Base-by-base conservation (phyloP, 2,329 filamentous ascomycete species). In the Exophiala dermatitidis region DNA sequence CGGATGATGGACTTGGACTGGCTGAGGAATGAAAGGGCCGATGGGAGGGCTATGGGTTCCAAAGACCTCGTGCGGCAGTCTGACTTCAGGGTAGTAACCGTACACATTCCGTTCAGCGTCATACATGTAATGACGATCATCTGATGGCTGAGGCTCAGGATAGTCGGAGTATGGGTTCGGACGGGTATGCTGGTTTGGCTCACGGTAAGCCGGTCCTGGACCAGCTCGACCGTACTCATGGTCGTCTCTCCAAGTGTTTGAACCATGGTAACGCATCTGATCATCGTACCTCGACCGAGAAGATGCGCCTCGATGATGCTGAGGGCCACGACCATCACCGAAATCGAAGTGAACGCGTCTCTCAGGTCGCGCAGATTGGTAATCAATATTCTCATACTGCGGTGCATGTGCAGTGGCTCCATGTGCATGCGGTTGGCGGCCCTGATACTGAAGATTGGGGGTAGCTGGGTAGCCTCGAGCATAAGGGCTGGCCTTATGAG, bases 331-430 rank as follows among this genome's bases (percentile, higher is more conserved):
- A 10, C 36, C 7, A 37, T 52, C 48, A 12, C 56, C 56, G 34
- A 57, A 54, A 37, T 59, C 58, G 34, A 60, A 60, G 31, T 59
- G 58, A 38, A 57, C 58, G 28, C 47, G 52, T 50, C 57, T 47
- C 9, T 52, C 48, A 5, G 44, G 46, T 29, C 38, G 37, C 8
- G 38, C 29, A 31, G 40, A 48, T 6, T 42, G 42, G 31, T 38
- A 48, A 1, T 26, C 31, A 37, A 31, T 31, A 26, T n/a, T 42
- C 36, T 38, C 38, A 51, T 50, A 48, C 19, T 49, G 30, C 6
- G 38, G 32, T 12, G 38, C 36, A 7, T 48, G 31, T 28, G 42
- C 41, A 34, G 36, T 8, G 4, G 44, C 46, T 41, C 44, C 47
- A 37, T 48, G 55, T 12, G 10, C 10, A 37, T 52, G 45, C 5